These are phyloP conservation scores for Botrytis squamosa DNA, from an alignment of 2,329 filamentous ascomycete species.

Conservation along the genomic window DNA sequence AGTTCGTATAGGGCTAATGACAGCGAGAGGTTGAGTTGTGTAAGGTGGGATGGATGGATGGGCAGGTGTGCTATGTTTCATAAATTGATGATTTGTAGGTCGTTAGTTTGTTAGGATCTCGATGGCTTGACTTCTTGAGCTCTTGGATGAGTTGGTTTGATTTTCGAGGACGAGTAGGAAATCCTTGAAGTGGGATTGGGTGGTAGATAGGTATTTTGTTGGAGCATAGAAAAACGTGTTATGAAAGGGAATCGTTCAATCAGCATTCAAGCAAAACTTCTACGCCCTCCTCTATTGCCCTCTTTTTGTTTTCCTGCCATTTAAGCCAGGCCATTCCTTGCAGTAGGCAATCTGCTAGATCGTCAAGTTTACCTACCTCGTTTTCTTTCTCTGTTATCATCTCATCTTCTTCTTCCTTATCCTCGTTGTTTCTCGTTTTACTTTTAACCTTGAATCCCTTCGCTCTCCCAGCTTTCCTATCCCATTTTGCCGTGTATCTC, in stretches of 20 bases:
- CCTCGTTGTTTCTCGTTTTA: not conserved
- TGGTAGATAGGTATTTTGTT: not conserved
- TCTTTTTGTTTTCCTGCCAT: conserved; percentile 64
- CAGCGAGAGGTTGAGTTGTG: not conserved
- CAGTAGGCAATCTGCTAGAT: conserved; percentile 75
- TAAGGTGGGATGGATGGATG: not conserved
- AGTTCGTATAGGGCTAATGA: not conserved
- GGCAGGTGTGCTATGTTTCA: not conserved
- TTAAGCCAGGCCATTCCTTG: conserved; percentile 75
- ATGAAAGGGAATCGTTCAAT: not conserved
- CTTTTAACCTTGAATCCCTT: conserved; percentile 34
- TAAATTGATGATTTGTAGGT: not conserved
- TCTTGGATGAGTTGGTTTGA: not conserved
- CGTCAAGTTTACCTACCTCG: conserved; percentile 65
- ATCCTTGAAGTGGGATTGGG: not conserved
- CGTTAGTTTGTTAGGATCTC: not conserved
- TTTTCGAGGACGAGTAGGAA: not conserved
- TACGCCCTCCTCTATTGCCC: conserved; percentile 39
- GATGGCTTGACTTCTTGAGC: not conserved
- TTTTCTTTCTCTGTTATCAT: conserved; percentile 30
- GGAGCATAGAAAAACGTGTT: not conserved
- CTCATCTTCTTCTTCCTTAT: conserved; percentile 19
- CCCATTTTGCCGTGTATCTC: conserved; percentile 41
- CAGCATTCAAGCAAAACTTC: conserved; percentile 35
- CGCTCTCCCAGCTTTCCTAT: conserved; percentile 30